Conservation (phyloP, 345 rosid species). For the Conringia planisiliqua region DNA sequence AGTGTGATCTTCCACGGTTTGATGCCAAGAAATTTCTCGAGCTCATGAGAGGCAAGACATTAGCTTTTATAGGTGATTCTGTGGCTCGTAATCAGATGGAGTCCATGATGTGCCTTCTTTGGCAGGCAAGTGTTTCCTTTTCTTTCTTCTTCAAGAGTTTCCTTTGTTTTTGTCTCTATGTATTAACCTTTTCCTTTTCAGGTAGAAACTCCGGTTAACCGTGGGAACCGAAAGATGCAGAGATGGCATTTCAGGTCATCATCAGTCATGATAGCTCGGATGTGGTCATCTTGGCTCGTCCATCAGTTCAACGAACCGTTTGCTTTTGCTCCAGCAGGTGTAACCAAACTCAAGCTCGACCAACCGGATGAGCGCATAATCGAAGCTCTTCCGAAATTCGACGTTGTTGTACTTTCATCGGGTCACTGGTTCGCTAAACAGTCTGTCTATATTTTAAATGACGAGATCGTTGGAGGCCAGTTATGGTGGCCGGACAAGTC, state of each 20-base stretch:
- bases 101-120: slow-evolving; percentile 87
- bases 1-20: slow-evolving; percentile 82
- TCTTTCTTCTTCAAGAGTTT: neutral
- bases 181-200: slow-evolving; percentile 30
- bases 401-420: slow-evolving; percentile 75
- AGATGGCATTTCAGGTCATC: slow-evolving; percentile 71
- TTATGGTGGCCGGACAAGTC: slow-evolving; percentile 85
- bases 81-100: slow-evolving; percentile 99
- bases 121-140: slow-evolving; percentile 69
- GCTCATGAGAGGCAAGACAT: slow-evolving; percentile 86
- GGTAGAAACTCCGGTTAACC: slow-evolving; percentile 84
- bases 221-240: slow-evolving; percentile 84
- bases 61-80: slow-evolving; percentile 89
- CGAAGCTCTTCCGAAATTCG: slow-evolving; percentile 57
- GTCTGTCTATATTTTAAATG: slow-evolving; percentile 71
- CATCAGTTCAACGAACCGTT: slow-evolving; percentile 52
- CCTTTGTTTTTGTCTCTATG: neutral
- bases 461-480: slow-evolving; percentile 87
- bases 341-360: slow-evolving; percentile 80
- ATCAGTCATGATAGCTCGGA: slow-evolving; percentile 65
- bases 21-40: slow-evolving; percentile 77
- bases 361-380: slow-evolving; percentile 63
- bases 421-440: slow-evolving; percentile 98
- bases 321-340: slow-evolving; percentile 68
- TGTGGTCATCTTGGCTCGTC: slow-evolving; percentile 99